Base-by-base conservation (phyloP, 768 basidiomycete species). In the Paxillus involutus region DNA sequence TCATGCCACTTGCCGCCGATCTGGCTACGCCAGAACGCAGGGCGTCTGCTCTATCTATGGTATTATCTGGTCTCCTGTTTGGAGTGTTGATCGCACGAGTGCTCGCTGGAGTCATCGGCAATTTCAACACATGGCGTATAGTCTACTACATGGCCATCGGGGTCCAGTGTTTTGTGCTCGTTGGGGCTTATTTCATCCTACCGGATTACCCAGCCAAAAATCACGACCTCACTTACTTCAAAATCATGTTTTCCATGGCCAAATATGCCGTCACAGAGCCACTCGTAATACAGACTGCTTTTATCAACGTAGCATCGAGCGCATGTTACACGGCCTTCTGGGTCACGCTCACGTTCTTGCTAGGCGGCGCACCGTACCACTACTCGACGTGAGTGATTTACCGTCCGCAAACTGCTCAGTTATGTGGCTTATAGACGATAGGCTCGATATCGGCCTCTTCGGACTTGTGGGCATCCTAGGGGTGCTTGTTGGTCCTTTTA, bases 131-230 rank as follows among this genome's bases (percentile, higher is more conserved):
- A 14, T 94, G 88, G 85, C 75, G 84, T 19, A 82, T 87, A 33
- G 85, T 90, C 30, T 94, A 91, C 64, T 92, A 85, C 71, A 75
- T 91, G 68, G 81, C 89, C 3, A 81, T 91, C 44, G 89, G 85
- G 5, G 72, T 89, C 14, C 92, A 93, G 64, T 71, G 57, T 52
- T 50, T 79, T 24, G 81, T 91, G 12, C 70, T 87, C 8, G 36
- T 78, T 5, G 76, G 86, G 21, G 71, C 84, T 40, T 93, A 87
- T 63, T 67, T 82, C 19, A 59, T 85, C 50, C 71, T 93, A n/a
- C 91, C 91, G 1, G 91, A 95, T 69, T 93, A 89, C 62, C 92
- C 91, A 1, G 80, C 86, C 12, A 92, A 89, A 66, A 87, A 88
- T 63, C 68, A 63, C 19, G 71, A 80, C 44, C 50, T 91, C 57